phyloP scores from a whole-genome alignment of 257 asterid species.

The Solanum habrochaites region DNA sequence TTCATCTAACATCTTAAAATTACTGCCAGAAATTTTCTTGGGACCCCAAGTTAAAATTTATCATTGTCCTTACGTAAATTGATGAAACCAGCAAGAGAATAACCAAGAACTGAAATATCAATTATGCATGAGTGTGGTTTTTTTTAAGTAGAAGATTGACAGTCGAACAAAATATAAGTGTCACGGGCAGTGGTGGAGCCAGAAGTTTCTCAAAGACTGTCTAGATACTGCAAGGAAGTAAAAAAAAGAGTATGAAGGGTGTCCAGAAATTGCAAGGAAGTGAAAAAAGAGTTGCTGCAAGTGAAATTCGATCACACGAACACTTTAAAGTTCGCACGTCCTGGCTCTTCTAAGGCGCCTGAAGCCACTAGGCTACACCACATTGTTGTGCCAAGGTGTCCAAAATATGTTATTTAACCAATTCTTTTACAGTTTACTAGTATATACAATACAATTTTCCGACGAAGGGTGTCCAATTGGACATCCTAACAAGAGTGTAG shows the following conservation, averaged over 20 bases:
- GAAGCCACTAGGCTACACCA: not conserved
- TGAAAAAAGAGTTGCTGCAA: not conserved
- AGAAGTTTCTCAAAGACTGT: not conserved
- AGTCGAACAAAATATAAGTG: not conserved
- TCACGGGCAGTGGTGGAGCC: not conserved
- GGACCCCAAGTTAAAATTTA: not conserved
- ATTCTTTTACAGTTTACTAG: not conserved
- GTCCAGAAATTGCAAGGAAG: not conserved
- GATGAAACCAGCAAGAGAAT: not conserved
- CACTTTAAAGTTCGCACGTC: not conserved
- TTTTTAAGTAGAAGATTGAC: not conserved
- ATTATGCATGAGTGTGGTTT: not conserved
- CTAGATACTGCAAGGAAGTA: not conserved
- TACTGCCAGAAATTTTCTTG: not conserved
- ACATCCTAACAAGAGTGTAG: not conserved
- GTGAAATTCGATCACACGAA: not conserved
- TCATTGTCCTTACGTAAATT: not conserved
- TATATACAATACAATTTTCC: not conserved
- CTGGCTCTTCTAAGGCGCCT: not conserved
- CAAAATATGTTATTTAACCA: not conserved
- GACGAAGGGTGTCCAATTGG: not conserved
- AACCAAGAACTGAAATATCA: not conserved
- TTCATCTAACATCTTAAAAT: not conserved
- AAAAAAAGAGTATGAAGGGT: not conserved
- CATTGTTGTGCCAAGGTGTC: not conserved